A percentile compares a stretch with the other conserved stretches of the same genome.
Evolutionary conservation across 106 monocot species (phyloP).

Genomic region (Dendrobium chrysotoxum): DNA sequence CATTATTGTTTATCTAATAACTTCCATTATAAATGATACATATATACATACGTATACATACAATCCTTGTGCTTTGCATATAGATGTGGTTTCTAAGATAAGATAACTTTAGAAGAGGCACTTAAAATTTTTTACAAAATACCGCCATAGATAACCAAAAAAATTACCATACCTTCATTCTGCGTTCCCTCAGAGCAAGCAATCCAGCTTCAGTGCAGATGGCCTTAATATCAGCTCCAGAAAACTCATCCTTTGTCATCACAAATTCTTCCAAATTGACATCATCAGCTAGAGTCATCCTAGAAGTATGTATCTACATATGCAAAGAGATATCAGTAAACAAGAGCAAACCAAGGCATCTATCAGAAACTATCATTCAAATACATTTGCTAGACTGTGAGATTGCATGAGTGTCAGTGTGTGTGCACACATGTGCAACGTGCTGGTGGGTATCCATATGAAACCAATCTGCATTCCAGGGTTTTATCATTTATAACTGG

Average conservation of each 20-base stretch:
- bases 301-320: conserved; percentile 84
- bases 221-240: conserved; percentile 96
- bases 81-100: not conserved
- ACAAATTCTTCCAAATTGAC: conserved; percentile 98
- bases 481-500: not conserved
- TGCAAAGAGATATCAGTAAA: conserved; percentile 1
- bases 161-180: conserved; percentile 68
- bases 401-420: not conserved
- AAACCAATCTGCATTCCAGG: not conserved
- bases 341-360: not conserved
- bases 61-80: not conserved
- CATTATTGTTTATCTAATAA: no score
- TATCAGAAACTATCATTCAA: not conserved
- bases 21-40: not conserved
- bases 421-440: not conserved
- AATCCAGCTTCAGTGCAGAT: conserved; percentile 98
- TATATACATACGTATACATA: not conserved
- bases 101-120: not conserved
- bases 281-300: conserved; percentile 92
- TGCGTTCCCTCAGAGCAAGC: conserved; percentile 81
- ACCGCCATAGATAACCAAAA: not conserved
- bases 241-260: conserved; percentile 98
- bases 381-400: not conserved
- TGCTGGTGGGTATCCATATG: no score
- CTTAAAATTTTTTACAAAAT: not conserved